Conservation (phyloP, 495 filamentous ascomycete genomes). For the Thermothielavioides terrestris region DNA sequence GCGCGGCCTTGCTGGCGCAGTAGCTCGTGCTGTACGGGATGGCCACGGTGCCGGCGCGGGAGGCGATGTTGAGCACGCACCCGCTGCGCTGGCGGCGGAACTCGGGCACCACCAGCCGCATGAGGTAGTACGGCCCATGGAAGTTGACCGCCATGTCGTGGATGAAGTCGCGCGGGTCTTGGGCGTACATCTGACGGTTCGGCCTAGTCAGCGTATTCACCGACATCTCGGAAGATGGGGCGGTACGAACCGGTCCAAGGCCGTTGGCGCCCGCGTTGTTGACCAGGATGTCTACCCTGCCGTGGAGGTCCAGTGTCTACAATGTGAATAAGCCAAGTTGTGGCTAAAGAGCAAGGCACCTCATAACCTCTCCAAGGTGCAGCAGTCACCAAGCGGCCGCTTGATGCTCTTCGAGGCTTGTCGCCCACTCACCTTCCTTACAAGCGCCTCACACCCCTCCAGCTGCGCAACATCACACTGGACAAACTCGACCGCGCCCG, state of each 20-base stretch:
- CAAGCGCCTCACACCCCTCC: conserved; percentile 20
- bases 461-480: conserved; percentile 23
- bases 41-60: conserved; percentile 24
- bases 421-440: conserved; percentile 19
- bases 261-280: conserved; percentile 31
- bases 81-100: conserved; percentile 20
- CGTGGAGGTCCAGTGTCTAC: conserved; percentile 11
- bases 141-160: conserved; percentile 51
- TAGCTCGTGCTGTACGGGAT: conserved; percentile 28
- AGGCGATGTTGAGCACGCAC: conserved; percentile 28
- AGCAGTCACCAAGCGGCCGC: not conserved
- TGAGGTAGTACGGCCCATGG: conserved; percentile 37
- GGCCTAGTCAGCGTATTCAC: not conserved
- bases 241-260: conserved; percentile 8
- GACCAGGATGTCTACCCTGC: conserved; percentile 22
- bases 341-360: too few species aligned
- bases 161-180: conserved; percentile 38
- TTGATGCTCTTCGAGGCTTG: too few species aligned
- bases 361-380: too few species aligned
- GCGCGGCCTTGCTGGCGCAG: conserved; percentile 29
- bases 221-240: too few species aligned
- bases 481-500: conserved; percentile 17
- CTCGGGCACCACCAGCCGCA: conserved; percentile 23
- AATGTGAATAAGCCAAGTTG: too few species aligned
- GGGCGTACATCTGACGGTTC: conserved; percentile 16